Conservation (phyloP, 805 yeast species). For the Candida ovalis region DNA sequence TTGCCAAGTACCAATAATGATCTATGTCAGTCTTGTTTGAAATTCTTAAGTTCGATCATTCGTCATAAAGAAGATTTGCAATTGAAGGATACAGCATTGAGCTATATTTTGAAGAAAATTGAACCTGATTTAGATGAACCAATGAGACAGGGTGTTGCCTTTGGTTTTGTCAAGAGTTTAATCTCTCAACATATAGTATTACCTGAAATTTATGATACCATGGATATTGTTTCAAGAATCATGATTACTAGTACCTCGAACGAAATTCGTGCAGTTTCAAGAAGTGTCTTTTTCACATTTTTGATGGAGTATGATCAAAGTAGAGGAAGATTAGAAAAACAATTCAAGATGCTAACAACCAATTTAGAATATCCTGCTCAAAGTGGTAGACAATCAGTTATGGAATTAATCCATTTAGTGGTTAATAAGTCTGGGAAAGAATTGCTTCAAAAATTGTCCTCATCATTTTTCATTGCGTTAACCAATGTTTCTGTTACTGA, state of each 20-base stretch:
- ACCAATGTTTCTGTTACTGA: slow-evolving; percentile 77
- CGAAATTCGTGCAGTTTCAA: slow-evolving; percentile 78
- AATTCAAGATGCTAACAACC: slow-evolving; percentile 72
- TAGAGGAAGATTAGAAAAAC: slow-evolving; percentile 74
- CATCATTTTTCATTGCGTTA: slow-evolving; percentile 80
- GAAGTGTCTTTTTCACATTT: slow-evolving; percentile 80
- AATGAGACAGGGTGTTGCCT: slow-evolving; percentile 81
- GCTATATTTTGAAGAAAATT: slow-evolving; percentile 66
- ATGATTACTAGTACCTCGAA: slow-evolving; percentile 88
- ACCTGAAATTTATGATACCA: slow-evolving; percentile 86
- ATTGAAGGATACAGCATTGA: slow-evolving; percentile 66
- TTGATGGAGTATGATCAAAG: slow-evolving; percentile 95
- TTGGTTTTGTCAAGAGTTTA: slow-evolving; percentile 77
- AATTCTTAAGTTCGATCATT: slow-evolving; percentile 66
- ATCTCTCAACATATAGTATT: slow-evolving; percentile 67
- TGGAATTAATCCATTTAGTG: slow-evolving; percentile 78
- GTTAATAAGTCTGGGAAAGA: slow-evolving; percentile 61
- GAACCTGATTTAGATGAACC: slow-evolving; percentile 91
- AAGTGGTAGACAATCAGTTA: slow-evolving; percentile 81
- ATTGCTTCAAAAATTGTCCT: slow-evolving; percentile 54
- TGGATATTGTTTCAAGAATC: slow-evolving; percentile 74
- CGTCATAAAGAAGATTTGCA: slow-evolving; percentile 64
- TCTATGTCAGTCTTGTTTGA: slow-evolving; percentile 74
- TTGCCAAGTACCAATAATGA: slow-evolving; percentile 76
- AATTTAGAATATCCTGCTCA: slow-evolving; percentile 83